Percentiles rank a stretch among this genome's conserved stretches.
Conservation (phyloP, 2,329 filamentous ascomycete genomes). For the Talaromyces sp. region DNA sequence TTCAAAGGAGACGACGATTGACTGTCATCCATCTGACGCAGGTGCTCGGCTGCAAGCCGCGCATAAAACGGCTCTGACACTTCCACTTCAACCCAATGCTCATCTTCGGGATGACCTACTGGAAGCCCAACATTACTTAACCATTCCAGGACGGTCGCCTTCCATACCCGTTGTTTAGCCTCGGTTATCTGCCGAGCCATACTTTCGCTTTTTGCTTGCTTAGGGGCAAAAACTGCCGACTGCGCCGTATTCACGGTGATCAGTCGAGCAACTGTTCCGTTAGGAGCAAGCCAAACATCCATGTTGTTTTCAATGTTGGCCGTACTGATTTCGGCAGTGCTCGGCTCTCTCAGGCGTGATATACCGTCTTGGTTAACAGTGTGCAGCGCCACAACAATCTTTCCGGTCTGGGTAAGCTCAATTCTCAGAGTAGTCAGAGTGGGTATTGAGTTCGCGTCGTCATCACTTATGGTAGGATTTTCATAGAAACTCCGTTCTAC, state of each 20-base stretch:
- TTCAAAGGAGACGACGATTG: constrained; percentile 31
- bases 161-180: constrained; percentile 31
- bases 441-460: constrained; percentile 23
- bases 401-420: constrained; percentile 34
- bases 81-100: constrained; percentile 39
- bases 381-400: constrained; percentile 33
- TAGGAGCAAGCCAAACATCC: constrained; percentile 40
- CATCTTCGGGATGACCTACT: constrained; percentile 26
- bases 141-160: constrained; percentile 33
- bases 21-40: constrained; percentile 24
- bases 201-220: constrained; percentile 16
- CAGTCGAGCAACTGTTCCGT: constrained; percentile 33
- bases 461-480: constrained; percentile 23
- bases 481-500: constrained; percentile 30
- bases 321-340: constrained; percentile 18
- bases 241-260: constrained; percentile 24
- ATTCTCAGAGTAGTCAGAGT: constrained; percentile 35
- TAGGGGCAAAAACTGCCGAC: constrained; percentile 21
- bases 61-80: constrained; percentile 38
- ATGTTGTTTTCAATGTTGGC: constrained; percentile 22
- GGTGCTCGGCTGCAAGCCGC: constrained; percentile 30
- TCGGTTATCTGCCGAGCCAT: constrained; percentile 7
- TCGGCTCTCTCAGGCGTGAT: constrained; percentile 25
- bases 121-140: constrained; percentile 33
- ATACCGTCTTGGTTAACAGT: constrained; percentile 35